These are phyloP conservation scores for Sclerotinia nivalis DNA, from an alignment of 2,329 filamentous ascomycete genomes.

Conservation along the genomic window DNA sequence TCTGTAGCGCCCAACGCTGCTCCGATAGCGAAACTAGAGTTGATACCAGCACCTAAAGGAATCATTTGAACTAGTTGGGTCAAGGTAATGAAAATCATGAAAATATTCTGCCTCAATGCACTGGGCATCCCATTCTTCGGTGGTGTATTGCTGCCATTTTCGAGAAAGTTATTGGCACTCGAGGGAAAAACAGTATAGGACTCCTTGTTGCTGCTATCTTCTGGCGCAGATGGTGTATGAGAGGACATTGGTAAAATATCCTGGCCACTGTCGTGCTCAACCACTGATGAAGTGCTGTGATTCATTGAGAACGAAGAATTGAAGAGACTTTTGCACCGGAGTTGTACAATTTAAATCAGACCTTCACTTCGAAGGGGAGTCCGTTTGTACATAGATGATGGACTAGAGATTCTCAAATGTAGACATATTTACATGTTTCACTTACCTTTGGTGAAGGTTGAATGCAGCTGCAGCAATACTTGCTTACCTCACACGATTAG, in stretches of 20 bases:
- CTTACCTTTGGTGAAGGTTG: neutral
- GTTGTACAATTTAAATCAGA: neutral
- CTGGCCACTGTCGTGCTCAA: neutral
- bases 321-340: neutral
- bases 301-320: neutral
- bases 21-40: conserved; percentile 14
- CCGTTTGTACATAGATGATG: neutral
- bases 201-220: neutral
- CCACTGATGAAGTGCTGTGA: neutral
- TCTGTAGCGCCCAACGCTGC: conserved; percentile 17
- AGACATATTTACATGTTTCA: conserved; percentile 5
- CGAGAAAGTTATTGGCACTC: neutral
- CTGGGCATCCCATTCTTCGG: conserved; percentile 1
- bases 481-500: neutral
- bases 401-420: neutral
- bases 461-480: neutral
- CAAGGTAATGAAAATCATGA: conserved; percentile 20
- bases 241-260: neutral
- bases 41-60: conserved; percentile 20
- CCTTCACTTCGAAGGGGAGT: neutral
- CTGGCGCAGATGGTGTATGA: neutral
- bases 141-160: conserved; percentile 7
- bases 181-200: neutral
- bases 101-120: conserved; percentile 14
- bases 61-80: conserved; percentile 23